Evolutionary conservation across 495 filamentous ascomycete genomes (phyloP), one percentile per base, ranked within the genome.

Genomic region (Penicillium macrosclerotiorum): DNA sequence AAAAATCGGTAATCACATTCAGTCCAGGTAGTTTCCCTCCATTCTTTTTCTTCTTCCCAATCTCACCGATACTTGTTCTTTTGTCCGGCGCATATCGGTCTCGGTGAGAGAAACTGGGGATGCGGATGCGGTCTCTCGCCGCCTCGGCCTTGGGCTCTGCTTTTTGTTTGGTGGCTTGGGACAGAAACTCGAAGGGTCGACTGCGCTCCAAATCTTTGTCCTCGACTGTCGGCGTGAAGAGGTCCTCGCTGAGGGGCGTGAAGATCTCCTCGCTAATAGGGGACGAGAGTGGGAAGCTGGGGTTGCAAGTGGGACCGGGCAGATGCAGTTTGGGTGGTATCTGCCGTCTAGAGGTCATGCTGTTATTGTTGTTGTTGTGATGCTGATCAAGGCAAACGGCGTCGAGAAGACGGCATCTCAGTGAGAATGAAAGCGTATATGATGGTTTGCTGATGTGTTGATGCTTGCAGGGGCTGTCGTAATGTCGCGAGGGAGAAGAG

Each of bases 1-100:
- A 63, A 35, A 77, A 71, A 36, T 74, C 65, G 4, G 86, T 89
- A 7, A 86, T 75, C 4, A 90, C 53, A 51, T 77, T 87, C 58
- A 89, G 73, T 3, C 83, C 84, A 3, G 65, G 43, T 8, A 77
- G 79, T 54, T 65, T 62, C 25, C 69, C 73, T 45, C 38, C 31
- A 27, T 51, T 56, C 49, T 61, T 62, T 24, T 78, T 84, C 47
- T 78, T 78, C 49, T 62, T 68, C 19, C 39, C 54, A 26, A 66
- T 64, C 0, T 57, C 57, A 4, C 52, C 39, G 23, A 59, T 40
- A 25, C 50, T 52, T 11, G 50, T 26, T 20, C 46, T 42, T 27
- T 9, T 37, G 18, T 17, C 31, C 22, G 14, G 32, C 20, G 16
- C 40, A 19, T 43, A 22, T 29, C 39, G 25, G 8, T 54, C 48